Base-by-base conservation (phyloP, 306 rosid genomes). In the Acacia acuminata region DNA sequence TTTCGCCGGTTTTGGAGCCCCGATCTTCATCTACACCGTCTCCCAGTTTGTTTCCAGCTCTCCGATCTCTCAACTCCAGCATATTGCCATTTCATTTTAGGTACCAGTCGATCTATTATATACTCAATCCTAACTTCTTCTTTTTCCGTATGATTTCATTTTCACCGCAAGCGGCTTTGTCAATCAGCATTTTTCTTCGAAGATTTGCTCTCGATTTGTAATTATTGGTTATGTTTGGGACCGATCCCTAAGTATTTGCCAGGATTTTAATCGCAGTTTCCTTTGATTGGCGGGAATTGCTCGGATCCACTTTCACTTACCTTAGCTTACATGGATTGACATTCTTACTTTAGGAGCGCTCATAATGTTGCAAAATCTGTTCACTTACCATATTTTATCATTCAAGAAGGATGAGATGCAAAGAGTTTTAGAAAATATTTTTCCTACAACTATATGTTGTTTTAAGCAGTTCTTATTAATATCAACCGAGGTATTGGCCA, bases 21-120 rank as follows among this genome's bases (percentile, higher is more conserved):
- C 84, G 92, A 91, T 87, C 91, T 82, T 87, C 75, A 25, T 5
- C 71, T 38, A 36, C 81, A 32, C 56, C 75, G 13, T 34, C 17
- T 4, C 56, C 20, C 24, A 19, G 32, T 80, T 75, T 12, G 58
- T 60, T 36, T 43, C 61, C 69, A 14, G 45, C 67, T 36, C 77
- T 50, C 77, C 5, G 16, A 44, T 63, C 72, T 65, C 69, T 75
- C 78, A 22, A n/a, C 68, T 81, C 44, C 30, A 3, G 43, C 1
- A 4, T 81, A 40, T 71, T 75, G 22, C 60, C 25, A 10, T 86
- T 24, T 32, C 20, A 22, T 84, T 84, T 81, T 79, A 65, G 88
- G 87, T 87, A 85, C 71, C 68, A 60, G 3, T 75, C 84, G 86
- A 83, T 89, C 87, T 78, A 63, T 77, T 55, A 44, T 50, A 27